Evolutionary conservation across 352 stramenopile species (phyloP).

Genomic region (Phytophthora cajani): DNA sequence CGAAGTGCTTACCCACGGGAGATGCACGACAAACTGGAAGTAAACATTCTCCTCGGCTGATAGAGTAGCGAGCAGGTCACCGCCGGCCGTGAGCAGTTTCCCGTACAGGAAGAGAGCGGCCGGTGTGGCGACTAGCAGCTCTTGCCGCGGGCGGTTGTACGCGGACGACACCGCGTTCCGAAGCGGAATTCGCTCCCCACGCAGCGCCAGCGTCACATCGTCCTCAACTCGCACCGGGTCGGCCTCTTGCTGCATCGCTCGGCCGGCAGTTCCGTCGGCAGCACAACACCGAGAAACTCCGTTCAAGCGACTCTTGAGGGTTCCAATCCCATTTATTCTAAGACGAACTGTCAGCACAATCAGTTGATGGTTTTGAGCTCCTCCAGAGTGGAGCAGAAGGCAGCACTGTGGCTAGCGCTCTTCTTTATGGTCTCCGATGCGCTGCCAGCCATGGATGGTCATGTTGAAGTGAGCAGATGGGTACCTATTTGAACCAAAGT

Average conservation of each 20-base stretch:
- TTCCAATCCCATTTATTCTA: not conserved
- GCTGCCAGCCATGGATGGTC: not conserved
- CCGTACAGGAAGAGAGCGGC: conserved; percentile 51
- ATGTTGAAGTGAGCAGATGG: conserved; percentile 19
- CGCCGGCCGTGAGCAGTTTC: conserved; percentile 49
- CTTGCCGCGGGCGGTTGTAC: conserved; percentile 40
- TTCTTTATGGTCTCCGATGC: not conserved
- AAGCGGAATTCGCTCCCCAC: conserved; percentile 51
- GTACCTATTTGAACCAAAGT: not conserved
- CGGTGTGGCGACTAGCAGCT: conserved; percentile 50
- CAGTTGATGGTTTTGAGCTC: not conserved
- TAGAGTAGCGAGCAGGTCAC: conserved; percentile 43
- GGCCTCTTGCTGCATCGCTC: not conserved
- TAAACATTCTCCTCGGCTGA: conserved; percentile 46
- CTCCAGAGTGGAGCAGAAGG: not conserved
- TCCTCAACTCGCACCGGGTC: not conserved
- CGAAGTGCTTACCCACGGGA: conserved; percentile 50
- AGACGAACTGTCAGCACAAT: not conserved
- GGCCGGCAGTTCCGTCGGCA: not conserved
- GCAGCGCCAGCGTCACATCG: conserved; percentile 51
- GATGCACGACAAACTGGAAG: conserved; percentile 48
- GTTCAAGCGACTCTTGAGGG: conserved; percentile 10
- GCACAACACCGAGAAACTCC: conserved; percentile 1
- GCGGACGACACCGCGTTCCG: conserved; percentile 50
- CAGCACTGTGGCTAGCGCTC: too few species aligned